These are phyloP conservation scores for Larix kaempferi DNA, from an alignment of 75 land plant genomes.

Conservation along the genomic window DNA sequence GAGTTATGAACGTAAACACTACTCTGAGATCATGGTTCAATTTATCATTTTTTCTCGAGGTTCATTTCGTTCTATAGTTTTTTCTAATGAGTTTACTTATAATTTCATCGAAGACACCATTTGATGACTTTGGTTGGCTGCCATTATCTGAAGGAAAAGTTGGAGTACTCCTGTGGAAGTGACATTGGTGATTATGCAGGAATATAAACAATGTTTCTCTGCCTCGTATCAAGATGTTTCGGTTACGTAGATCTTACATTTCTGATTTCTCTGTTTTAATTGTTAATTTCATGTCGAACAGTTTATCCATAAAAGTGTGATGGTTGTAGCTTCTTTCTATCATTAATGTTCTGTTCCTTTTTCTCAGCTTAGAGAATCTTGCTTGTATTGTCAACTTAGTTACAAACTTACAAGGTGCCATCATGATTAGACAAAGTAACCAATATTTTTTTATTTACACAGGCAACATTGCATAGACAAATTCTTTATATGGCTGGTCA, in stretches of 20 bases:
- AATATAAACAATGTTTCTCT: background rate
- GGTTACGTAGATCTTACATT: background rate
- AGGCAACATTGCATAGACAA: slow-evolving; percentile 83
- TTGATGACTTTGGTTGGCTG: background rate
- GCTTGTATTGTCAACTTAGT: background rate
- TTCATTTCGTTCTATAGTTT: background rate
- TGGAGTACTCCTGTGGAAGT: background rate
- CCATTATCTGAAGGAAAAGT: background rate
- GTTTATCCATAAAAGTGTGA: background rate
- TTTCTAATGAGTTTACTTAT: background rate
- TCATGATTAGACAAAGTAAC: background rate
- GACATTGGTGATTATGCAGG: background rate
- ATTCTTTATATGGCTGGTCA: slow-evolving; percentile 97
- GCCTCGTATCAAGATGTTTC: background rate
- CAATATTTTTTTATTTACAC: background rate
- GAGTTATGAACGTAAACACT: no score
- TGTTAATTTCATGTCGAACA: background rate
- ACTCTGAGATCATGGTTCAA: background rate
- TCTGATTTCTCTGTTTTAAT: background rate
- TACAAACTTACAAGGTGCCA: background rate
- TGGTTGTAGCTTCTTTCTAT: slow-evolving; percentile 3
- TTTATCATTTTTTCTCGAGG: background rate
- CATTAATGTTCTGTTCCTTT: background rate
- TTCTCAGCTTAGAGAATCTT: background rate
- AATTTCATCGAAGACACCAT: background rate